A percentile compares a stretch with the other conserved stretches of the same genome.
These are phyloP conservation scores for Bassia scoparia DNA, from an alignment of 148 eudicot species.

Conservation along the genomic window DNA sequence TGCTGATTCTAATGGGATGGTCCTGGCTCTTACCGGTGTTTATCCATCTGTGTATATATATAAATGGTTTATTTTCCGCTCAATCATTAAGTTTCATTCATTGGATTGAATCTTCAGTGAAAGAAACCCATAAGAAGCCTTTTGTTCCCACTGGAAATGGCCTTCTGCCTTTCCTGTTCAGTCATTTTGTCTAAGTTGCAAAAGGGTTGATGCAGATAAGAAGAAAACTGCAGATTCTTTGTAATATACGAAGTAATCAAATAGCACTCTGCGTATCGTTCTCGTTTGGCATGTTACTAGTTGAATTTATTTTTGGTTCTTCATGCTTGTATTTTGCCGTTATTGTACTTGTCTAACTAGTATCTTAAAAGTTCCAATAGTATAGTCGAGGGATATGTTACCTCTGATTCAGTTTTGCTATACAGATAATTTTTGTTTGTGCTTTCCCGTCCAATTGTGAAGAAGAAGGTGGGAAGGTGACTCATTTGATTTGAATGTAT, in stretches of 20 bases:
- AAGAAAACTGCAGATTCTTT: conserved; percentile 2
- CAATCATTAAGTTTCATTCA: conserved; percentile 9
- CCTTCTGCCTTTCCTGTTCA: not conserved
- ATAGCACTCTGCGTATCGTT: too few relatives aligned
- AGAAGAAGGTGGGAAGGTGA: conserved; percentile 5
- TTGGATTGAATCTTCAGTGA: conserved; percentile 10
- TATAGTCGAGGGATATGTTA: conserved; percentile 9
- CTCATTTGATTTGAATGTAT: conserved; percentile 21
- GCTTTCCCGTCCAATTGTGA: not conserved
- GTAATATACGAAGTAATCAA: not conserved
- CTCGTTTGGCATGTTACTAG: not conserved
- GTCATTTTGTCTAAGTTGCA: not conserved
- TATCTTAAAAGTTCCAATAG: not conserved
- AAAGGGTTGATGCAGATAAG: not conserved
- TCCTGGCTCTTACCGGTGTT: conserved; percentile 37
- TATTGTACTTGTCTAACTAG: conserved; percentile 3
- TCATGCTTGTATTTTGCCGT: not conserved
- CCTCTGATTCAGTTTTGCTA: conserved; percentile 30
- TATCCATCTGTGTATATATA: conserved; percentile 54
- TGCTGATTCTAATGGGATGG: conserved; percentile 65
- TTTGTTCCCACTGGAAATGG: not conserved
- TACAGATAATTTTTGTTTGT: conserved; percentile 19
- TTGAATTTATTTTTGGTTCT: not conserved
- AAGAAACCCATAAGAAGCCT: not conserved
- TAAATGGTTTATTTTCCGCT: too few relatives aligned